These are phyloP conservation scores for Xylariaceae sp. DNA, from an alignment of 2,329 filamentous ascomycete species.

Conservation along the genomic window DNA sequence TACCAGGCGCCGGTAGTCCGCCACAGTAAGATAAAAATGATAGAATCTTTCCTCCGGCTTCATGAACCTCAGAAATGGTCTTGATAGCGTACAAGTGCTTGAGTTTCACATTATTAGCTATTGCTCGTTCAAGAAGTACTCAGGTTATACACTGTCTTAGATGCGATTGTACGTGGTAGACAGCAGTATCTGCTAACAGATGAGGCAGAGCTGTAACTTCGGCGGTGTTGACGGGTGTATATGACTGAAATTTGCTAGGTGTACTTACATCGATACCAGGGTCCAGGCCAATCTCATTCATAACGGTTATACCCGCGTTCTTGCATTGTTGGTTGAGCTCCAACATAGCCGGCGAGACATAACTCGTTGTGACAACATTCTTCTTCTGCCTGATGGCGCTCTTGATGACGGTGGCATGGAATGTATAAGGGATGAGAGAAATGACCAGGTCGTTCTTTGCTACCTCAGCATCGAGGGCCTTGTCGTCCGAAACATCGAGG, in stretches of 20 bases:
- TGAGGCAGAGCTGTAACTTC: no score
- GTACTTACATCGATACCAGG: constrained; percentile 63
- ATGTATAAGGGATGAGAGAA: constrained; percentile 88
- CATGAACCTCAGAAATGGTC: constrained; percentile 88
- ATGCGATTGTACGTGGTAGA: neutral
- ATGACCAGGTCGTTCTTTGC: constrained; percentile 81
- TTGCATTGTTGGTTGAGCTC: constrained; percentile 85
- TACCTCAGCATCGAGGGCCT: constrained; percentile 81
- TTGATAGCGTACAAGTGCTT: constrained; percentile 70
- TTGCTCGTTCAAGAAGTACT: neutral
- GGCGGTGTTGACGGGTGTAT: no score
- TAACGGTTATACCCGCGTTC: constrained; percentile 92
- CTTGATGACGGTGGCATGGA: constrained; percentile 90
- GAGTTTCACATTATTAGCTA: constrained; percentile 1
- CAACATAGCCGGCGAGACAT: constrained; percentile 90
- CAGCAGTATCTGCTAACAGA: neutral
- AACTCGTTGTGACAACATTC: constrained; percentile 93
- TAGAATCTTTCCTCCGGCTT: constrained; percentile 83
- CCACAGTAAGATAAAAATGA: constrained; percentile 82
- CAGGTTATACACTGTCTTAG: neutral
- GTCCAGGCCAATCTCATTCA: constrained; percentile 92
- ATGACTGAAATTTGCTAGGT: neutral
- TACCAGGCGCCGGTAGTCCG: constrained; percentile 18
- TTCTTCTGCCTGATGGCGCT: constrained; percentile 92
- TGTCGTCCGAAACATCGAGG: constrained; percentile 80